phyloP scores from a whole-genome alignment of 176 grass and related monocot species.

The Eleusine indica region DNA sequence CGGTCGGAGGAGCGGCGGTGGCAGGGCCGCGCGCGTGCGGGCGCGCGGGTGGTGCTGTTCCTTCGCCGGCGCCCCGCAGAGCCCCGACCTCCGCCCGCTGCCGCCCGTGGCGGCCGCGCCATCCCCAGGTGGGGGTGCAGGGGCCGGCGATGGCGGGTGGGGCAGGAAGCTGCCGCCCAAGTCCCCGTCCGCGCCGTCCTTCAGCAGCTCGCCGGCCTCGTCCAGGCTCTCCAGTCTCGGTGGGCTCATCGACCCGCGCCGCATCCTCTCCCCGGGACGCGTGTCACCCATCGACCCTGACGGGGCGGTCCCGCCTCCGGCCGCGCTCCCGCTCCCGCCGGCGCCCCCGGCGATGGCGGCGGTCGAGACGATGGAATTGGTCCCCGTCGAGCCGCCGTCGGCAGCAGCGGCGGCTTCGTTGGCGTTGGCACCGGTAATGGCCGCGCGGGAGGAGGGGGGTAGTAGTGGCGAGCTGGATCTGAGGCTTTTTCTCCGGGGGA shows the following conservation, averaged over 20 bases:
- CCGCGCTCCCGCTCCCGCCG: slow-evolving; percentile 18
- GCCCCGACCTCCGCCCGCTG: slow-evolving; percentile 51
- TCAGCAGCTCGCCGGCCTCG: slow-evolving; percentile 59
- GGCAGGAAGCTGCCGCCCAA: slow-evolving; percentile 52
- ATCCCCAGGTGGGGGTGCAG: not conserved
- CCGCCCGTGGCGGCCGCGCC: not conserved
- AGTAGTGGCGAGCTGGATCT: slow-evolving; percentile 45
- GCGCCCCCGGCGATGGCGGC: not conserved
- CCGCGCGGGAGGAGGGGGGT: not conserved
- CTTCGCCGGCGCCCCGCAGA: slow-evolving; percentile 52
- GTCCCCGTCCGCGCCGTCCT: slow-evolving; percentile 42
- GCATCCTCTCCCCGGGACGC: slow-evolving; percentile 71
- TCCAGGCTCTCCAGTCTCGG: slow-evolving; percentile 48
- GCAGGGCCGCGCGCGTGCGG: not conserved
- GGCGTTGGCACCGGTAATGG: not conserved
- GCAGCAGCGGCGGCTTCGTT: too few relatives aligned
- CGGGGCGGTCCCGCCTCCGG: slow-evolving; percentile 17
- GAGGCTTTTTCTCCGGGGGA: slow-evolving; percentile 53
- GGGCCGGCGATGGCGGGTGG: not conserved
- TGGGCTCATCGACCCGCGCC: slow-evolving; percentile 64
- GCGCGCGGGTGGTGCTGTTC: slow-evolving; percentile 67
- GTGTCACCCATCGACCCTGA: slow-evolving; percentile 84
- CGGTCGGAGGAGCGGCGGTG: slow-evolving; percentile 9
- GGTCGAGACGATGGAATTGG: not conserved
- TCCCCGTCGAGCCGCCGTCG: not conserved